Evolutionary conservation across 2,329 filamentous ascomycete species (phyloP), one percentile per base, ranked within the genome.

Genomic region (Fusarium nelsonii): DNA sequence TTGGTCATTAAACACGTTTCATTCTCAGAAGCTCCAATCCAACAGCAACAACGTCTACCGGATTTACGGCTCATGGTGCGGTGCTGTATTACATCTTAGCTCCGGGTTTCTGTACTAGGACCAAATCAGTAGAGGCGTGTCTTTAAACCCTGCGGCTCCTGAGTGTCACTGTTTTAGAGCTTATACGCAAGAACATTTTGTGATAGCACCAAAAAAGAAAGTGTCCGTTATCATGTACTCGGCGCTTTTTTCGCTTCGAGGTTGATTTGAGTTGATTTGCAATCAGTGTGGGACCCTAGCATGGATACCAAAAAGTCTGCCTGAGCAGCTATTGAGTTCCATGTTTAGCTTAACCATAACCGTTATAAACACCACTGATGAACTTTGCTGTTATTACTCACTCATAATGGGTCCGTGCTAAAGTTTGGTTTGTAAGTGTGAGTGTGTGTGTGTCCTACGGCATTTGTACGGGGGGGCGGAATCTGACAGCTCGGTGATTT

Each of bases 51-150:
- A 30, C 20, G 39, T 11, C 55, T 68, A 44, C 71, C 71, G 71
- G 71, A 71, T 71, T 73, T 74, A 73, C 71, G 71, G 69, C 63
- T 70, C 49, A 68, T 58, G 32, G 45, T 65, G 23, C 33, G 18
- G 11, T n/a, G 34, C 34, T 40, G 48, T 39, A 50, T 26, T 50
- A 45, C 32, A 45, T 18, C 58, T 68, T 64, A 68, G 58, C 58
- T 68, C 58, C 64, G 58, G 20, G 23, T 50, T 50, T 59, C 36
- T 11, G 30, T 45, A 20, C 60, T 65, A 65, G 45, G 20, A 48
- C 60, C 12, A 65, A 59, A 46, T 34, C 28, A 39, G 60, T 7
- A 61, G 39, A 51, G 67, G 67, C 11, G 67, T 69, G 66, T 50
- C 40, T 43, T 37, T 63, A 69, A 30, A 40, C 36, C 34, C 48